These are phyloP conservation scores for Saccharomycopsis schoenii DNA, from an alignment of 805 yeast species.

Conservation along the genomic window DNA sequence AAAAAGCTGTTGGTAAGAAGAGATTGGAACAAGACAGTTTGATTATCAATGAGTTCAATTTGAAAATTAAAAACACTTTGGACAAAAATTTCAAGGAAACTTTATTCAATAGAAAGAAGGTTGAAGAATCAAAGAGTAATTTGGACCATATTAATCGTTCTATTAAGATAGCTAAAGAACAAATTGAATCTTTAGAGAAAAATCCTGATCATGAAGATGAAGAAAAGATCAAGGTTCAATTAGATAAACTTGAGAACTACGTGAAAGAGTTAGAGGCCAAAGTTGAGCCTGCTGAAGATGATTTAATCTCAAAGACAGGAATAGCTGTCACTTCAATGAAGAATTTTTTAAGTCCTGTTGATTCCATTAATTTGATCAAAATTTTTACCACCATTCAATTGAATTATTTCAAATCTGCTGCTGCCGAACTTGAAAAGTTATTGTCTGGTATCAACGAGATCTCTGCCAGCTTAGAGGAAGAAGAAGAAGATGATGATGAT, in stretches of 20 bases:
- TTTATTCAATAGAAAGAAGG: constrained; percentile 51
- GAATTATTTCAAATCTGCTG: constrained; percentile 49
- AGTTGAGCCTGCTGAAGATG: constrained; percentile 58
- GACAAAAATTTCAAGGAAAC: constrained; percentile 53
- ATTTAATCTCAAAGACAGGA: constrained; percentile 68
- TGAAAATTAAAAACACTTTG: constrained; percentile 41
- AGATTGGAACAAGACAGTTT: constrained; percentile 62
- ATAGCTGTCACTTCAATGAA: constrained; percentile 75
- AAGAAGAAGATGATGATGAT: constrained; percentile 26
- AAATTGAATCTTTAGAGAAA: constrained; percentile 7
- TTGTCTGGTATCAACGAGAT: constrained; percentile 36
- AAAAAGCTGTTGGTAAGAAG: constrained; percentile 55
- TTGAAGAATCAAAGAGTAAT: constrained; percentile 57
- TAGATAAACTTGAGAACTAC: constrained; percentile 26
- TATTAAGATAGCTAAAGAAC: constrained; percentile 28
- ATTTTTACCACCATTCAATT: constrained; percentile 62
- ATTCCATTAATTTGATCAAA: constrained; percentile 52
- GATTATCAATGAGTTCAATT: constrained; percentile 50
- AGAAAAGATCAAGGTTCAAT: constrained; percentile 10
- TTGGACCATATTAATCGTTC: constrained; percentile 65
- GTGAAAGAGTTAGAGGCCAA: constrained; percentile 44
- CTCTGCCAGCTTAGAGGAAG: constrained; percentile 36
- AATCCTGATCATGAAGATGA: constrained; percentile 4
- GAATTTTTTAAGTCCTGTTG: constrained; percentile 56
- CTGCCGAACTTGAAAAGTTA: constrained; percentile 35